Evolutionary conservation across 352 stramenopile species (phyloP), one percentile per base, ranked within the genome.

Genomic region (Nothophytophthora sp.): DNA sequence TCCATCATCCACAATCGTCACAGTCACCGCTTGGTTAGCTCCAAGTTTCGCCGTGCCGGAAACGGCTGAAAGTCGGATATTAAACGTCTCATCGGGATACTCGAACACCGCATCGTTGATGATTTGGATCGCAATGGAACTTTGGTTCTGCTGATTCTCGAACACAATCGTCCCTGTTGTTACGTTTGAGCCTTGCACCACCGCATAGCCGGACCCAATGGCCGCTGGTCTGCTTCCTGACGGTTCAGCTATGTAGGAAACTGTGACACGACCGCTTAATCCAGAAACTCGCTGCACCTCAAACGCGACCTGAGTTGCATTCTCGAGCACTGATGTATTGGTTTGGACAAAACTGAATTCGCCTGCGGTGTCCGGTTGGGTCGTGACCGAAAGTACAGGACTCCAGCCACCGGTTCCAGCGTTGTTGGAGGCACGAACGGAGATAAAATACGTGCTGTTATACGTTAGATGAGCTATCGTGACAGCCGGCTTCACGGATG

Each of bases 1-100:
- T 0, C 67, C 77, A 45, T 88, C 80, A 36, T 90, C 80, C 0
- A 80, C n/a, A 41, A 90, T 84, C 1, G 60, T 73, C 19, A 90
- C 72, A 1, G 25, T 57, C 13, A 48, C 29, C 0, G 52, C 43
- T 15, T 16, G 52, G 23, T 71, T 82, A 1, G 11, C 49, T n/a
- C 76, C 76, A 16, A 90, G 55, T 11, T 35, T 70, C 1, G 73
- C 69, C 9, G 34, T 19, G 1, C 49, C 33, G 10, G 51, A 63
- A 3, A 56, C 57, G 1, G 33, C 53, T 13, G 42, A 46, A 9
- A 90, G 49, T 2, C 59, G 40, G 4, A 90, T 52, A 2, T 23
- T 46, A 28, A 90, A 86, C 23, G 59, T 53, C 27, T 86, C 63
- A 16, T 79, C 50, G 1, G 60, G 50, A 7, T 20, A 4, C 24